A percentile compares a stretch with the other conserved stretches of the same genome.
Evolutionary conservation across 805 yeast genomes (phyloP).

Genomic region (Zygosaccharomyces rouxii): DNA sequence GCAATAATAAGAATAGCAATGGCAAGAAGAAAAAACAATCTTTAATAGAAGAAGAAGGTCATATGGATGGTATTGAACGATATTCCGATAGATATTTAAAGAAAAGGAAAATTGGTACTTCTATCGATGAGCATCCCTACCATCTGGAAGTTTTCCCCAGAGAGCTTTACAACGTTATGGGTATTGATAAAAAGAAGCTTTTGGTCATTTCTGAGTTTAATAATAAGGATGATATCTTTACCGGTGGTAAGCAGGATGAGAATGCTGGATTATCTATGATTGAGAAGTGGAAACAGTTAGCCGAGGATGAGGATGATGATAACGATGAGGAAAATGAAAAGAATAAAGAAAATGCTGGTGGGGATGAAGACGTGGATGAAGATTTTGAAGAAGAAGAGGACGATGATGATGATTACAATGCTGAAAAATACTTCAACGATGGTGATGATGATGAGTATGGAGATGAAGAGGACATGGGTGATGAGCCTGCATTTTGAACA

Average conservation of each 20-base stretch:
- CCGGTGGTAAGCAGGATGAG: constrained; percentile 30
- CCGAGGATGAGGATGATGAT: constrained; percentile 46
- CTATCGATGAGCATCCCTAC: constrained; percentile 76
- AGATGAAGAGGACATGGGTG: constrained; percentile 49
- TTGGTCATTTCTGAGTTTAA: constrained; percentile 39
- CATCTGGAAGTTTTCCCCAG: constrained; percentile 66
- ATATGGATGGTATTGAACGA: constrained; percentile 69
- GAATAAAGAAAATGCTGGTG: constrained; percentile 33
- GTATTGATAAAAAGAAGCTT: constrained; percentile 52
- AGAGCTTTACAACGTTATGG: constrained; percentile 72
- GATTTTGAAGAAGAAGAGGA: constrained; percentile 53
- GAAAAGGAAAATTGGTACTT: constrained; percentile 62
- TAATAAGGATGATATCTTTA: constrained; percentile 26
- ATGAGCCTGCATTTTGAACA: constrained; percentile 54
- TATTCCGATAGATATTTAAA: constrained; percentile 77
- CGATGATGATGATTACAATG: constrained; percentile 61
- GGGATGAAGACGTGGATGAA: constrained; percentile 49
- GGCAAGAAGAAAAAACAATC: constrained; percentile 22
- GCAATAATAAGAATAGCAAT: constrained; percentile 13
- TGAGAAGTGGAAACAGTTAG: constrained; percentile 47
- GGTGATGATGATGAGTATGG: constrained; percentile 49
- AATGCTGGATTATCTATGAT: constrained; percentile 36
- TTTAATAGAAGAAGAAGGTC: constrained; percentile 38
- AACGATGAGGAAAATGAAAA: constrained; percentile 25
- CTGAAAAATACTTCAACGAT: constrained; percentile 59